phyloP scores from a whole-genome alignment of 805 yeast species.

The Lipomyces mesembrius region DNA sequence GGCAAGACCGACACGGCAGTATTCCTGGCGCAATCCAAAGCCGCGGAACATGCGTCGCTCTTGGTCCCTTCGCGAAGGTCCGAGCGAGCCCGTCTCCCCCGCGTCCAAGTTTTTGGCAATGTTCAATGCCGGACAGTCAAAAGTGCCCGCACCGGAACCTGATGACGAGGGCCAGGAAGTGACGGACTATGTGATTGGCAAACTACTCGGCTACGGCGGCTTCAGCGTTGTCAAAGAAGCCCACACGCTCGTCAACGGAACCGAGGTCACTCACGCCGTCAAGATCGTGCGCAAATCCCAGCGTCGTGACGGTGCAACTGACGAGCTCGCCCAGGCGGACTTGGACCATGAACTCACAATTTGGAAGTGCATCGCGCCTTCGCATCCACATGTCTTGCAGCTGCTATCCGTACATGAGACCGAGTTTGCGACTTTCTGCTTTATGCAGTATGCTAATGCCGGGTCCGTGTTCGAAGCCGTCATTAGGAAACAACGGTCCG shows the following conservation, averaged over 20 bases:
- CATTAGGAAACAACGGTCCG: constrained; percentile 15
- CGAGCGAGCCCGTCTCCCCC: constrained; percentile 26
- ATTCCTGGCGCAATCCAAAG: constrained; percentile 35
- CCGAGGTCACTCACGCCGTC: constrained; percentile 54
- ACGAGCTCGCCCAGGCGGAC: constrained; percentile 55
- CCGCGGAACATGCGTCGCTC: constrained; percentile 30
- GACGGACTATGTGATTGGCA: constrained; percentile 65
- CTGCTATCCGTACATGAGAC: constrained; percentile 67
- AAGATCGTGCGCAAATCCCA: constrained; percentile 54
- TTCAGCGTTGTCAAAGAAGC: constrained; percentile 88
- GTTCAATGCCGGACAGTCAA: constrained; percentile 16
- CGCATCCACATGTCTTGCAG: constrained; percentile 69
- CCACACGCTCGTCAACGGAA: constrained; percentile 42
- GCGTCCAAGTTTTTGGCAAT: constrained; percentile 29
- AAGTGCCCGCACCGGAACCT: constrained; percentile 23
- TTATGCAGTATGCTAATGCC: constrained; percentile 68
- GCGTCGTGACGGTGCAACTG: constrained; percentile 32
- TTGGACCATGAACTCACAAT: constrained; percentile 73
- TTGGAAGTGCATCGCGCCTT: constrained; percentile 63
- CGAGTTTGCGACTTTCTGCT: constrained; percentile 64
- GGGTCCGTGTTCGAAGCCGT: constrained; percentile 77
- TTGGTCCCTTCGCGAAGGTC: constrained; percentile 16
- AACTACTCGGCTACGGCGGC: constrained; percentile 83
- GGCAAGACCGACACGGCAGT: constrained; percentile 18
- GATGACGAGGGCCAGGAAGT: constrained; percentile 74